Evolutionary conservation across 768 basidiomycete genomes (phyloP).

Genomic region (Tricholoma hemisulphureum): DNA sequence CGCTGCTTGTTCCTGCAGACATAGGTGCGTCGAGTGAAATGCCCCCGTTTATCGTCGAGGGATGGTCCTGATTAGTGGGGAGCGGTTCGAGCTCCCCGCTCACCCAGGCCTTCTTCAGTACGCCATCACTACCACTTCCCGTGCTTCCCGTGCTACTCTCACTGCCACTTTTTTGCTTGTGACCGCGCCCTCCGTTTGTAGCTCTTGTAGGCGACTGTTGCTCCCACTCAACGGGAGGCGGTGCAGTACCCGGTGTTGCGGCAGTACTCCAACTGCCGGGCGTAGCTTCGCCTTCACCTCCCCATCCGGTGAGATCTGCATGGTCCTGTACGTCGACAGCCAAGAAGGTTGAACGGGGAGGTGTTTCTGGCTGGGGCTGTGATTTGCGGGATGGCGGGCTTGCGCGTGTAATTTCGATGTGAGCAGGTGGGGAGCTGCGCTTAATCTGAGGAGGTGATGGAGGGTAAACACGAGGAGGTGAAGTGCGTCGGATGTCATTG

Average conservation of each 20-base stretch:
- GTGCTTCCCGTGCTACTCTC: constrained; percentile 24
- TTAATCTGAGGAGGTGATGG: constrained; percentile 23
- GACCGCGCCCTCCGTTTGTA: constrained; percentile 9
- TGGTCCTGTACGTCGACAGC: constrained; percentile 15
- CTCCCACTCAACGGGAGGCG: constrained; percentile 16
- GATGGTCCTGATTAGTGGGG: constrained; percentile 6
- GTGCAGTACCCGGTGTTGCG: constrained; percentile 64
- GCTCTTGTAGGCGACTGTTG: constrained; percentile 11
- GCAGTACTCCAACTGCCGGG: constrained; percentile 73
- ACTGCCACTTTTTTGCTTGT: constrained; percentile 29
- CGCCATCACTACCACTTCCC: constrained; percentile 12
- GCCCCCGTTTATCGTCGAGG: neutral
- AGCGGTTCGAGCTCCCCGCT: constrained; percentile 43
- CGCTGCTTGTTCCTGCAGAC: constrained; percentile 18
- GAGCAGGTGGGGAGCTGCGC: constrained; percentile 30
- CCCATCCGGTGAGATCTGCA: constrained; percentile 18
- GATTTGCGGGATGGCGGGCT: neutral
- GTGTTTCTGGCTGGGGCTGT: constrained; percentile 9
- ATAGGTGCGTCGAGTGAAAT: neutral
- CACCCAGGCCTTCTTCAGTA: constrained; percentile 34
- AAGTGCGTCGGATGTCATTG: constrained; percentile 14
- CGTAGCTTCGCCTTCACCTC: constrained; percentile 33
- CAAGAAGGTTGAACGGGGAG: constrained; percentile 9
- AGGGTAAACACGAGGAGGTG: constrained; percentile 25
- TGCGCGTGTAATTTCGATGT: constrained; percentile 4